Evolutionary conservation across 208 protist species (phyloP), one percentile per base, ranked within the genome.

Genomic region (Angomonas desouzai): DNA sequence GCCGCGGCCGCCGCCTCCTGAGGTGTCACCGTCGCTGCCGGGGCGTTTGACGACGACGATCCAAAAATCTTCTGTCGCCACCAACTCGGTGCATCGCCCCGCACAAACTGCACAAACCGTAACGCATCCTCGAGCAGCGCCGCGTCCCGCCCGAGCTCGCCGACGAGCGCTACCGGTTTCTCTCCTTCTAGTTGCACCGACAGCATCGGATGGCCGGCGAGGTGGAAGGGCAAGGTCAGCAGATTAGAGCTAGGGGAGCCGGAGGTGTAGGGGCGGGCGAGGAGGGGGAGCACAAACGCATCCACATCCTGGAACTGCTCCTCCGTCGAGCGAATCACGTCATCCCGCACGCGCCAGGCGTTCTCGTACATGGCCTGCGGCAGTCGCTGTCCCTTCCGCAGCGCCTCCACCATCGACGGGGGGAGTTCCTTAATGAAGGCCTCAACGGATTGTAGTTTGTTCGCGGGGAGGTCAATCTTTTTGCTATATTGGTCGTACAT

Each of bases 281-380:
- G 74, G 48, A 95, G 76, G 22, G 89, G 89, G 22, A 83, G 76
- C n/a, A 91, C 62, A 47, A 95, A 79, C 49, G 80, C 65, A 66
- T 95, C 89, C 6, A 92, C 79, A 60, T 95, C 89, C 18, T 80
- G 79, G 66, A 95, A 95, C 61, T 92, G 85, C 47, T 95, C 84
- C 48, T 89, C 79, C 11, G 74, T 90, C 13, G 77, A 77, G 0
- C 86, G 78, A 56, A 91, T 84, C 22, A 92, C 84, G 55, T 81
- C 83, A 40, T 95, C 86, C 36, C 89, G 85, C 2, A 85, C 75
- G 27, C 86, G 83, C 63, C 91, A 62, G 0, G 89, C 89, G 53
- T 67, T 64, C 61, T 93, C 68, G 73, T 95, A 95, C 59, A 88
- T 84, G 36, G 70, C 40, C 23, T 47, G 55, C 2, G 76, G 75